Conservation (phyloP, 2,329 filamentous ascomycete species). For the Massarina eburnea region DNA sequence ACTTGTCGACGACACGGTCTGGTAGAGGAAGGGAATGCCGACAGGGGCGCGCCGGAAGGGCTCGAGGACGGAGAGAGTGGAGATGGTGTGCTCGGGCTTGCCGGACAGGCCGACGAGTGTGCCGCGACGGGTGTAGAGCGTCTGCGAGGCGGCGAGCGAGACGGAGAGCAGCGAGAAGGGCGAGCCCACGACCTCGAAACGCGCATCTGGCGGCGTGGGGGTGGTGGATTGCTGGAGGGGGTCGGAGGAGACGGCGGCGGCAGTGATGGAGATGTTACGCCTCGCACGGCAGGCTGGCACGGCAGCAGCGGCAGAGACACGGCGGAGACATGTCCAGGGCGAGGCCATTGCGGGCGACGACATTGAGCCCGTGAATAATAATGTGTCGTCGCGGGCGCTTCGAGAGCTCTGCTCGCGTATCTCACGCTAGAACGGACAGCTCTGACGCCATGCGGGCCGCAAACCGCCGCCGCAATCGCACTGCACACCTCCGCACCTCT, state of each 20-base stretch:
- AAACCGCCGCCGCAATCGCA: neutral
- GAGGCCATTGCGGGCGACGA: neutral
- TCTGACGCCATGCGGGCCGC: constrained; percentile 3
- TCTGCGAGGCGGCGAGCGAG: constrained; percentile 87
- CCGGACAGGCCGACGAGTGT: constrained; percentile 88
- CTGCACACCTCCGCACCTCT: too few species aligned
- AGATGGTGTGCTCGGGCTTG: constrained; percentile 87
- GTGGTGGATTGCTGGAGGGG: constrained; percentile 22
- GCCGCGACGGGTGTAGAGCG: constrained; percentile 87
- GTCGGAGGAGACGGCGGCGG: constrained; percentile 45
- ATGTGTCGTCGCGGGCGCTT: too few species aligned
- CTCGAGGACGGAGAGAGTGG: constrained; percentile 82
- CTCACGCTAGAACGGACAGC: neutral
- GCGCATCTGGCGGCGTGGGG: constrained; percentile 66
- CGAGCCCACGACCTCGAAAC: constrained; percentile 88
- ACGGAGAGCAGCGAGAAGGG: constrained; percentile 94
- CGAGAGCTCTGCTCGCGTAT: too few species aligned
- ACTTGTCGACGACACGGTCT: constrained; percentile 79
- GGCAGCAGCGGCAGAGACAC: constrained; percentile 24
- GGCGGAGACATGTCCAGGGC: constrained; percentile 15
- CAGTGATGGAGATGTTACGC: constrained; percentile 50
- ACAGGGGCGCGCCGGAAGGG: constrained; percentile 78
- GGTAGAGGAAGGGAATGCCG: constrained; percentile 93
- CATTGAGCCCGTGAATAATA: neutral
- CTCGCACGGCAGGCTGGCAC: constrained; percentile 8